Percentiles rank a stretch among this genome's conserved stretches.
phyloP scores from a whole-genome alignment of 345 rosid species.

The Abelmoschus esculentus region DNA sequence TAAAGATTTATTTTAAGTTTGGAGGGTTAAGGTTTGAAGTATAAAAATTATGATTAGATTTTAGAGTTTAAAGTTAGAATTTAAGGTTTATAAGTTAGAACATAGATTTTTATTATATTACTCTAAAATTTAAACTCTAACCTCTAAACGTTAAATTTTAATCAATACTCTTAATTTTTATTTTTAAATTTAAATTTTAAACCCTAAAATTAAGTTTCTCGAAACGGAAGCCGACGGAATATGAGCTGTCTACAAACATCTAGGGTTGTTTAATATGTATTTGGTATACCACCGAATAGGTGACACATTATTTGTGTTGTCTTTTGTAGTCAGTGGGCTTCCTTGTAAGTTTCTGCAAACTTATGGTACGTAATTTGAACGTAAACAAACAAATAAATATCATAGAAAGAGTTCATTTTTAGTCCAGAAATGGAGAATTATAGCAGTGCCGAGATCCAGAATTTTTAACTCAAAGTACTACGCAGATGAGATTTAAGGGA shows the following conservation, averaged over 20 bases:
- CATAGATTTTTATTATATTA: no score
- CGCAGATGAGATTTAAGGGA: no score
- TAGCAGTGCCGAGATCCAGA: neutral
- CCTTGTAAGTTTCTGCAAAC: neutral
- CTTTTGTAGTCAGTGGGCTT: neutral
- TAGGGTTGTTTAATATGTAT: neutral
- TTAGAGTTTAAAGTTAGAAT: no score
- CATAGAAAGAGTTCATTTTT: neutral
- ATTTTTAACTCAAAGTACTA: neutral
- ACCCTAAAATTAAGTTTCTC: no score
- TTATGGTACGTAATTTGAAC: neutral
- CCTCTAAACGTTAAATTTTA: no score
- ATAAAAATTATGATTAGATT: no score
- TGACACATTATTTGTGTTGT: neutral
- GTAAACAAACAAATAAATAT: neutral
- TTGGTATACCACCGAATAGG: neutral
- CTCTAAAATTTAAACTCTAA: no score
- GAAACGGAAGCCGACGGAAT: neutral
- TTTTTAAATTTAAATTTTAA: no score
- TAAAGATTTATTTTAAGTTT: no score
- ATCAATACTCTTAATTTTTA: no score
- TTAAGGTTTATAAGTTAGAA: no score
- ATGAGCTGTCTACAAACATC: neutral
- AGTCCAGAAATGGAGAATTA: neutral
- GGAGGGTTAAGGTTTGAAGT: no score